Percentiles rank a stretch among this genome's conserved stretches.
phyloP scores from a whole-genome alignment of 768 basidiomycete genomes.

The Lentinula guzmanii region DNA sequence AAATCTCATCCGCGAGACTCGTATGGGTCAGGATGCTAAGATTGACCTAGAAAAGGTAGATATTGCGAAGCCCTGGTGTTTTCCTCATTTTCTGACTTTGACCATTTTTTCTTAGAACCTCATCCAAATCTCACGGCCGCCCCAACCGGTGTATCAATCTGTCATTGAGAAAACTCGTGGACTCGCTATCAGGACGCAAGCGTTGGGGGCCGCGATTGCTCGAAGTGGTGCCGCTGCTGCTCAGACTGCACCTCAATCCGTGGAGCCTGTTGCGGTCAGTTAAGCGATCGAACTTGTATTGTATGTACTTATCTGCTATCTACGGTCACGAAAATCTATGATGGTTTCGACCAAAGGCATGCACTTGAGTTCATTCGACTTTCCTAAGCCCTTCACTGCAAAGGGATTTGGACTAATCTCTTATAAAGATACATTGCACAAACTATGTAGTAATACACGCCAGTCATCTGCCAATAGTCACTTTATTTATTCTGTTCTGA shows the following conservation, averaged over 20 bases:
- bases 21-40: slow-evolving; percentile 95
- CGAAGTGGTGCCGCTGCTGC: slow-evolving; percentile 22
- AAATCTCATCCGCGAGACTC: slow-evolving; percentile 95
- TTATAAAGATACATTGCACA: no score
- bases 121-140: slow-evolving; percentile 89
- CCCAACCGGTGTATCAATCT: slow-evolving; percentile 85
- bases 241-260: background rate
- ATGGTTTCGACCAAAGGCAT: no score
- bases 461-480: background rate
- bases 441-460: no score
- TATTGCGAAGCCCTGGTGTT: background rate
- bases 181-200: slow-evolving; percentile 85
- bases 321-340: background rate
- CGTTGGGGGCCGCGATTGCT: slow-evolving; percentile 67
- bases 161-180: slow-evolving; percentile 96
- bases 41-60: slow-evolving; percentile 91
- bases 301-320: background rate
- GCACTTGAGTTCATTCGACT: no score
- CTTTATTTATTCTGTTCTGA: background rate
- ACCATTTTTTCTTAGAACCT: slow-evolving; percentile 64
- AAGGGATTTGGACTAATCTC: no score
- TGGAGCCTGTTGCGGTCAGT: slow-evolving; percentile 15
- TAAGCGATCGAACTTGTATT: slow-evolving; percentile 5
- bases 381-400: no score
- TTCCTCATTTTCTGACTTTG: background rate